Base-by-base conservation (phyloP, 352 stramenopile genomes). In the Chloridella minuta region DNA sequence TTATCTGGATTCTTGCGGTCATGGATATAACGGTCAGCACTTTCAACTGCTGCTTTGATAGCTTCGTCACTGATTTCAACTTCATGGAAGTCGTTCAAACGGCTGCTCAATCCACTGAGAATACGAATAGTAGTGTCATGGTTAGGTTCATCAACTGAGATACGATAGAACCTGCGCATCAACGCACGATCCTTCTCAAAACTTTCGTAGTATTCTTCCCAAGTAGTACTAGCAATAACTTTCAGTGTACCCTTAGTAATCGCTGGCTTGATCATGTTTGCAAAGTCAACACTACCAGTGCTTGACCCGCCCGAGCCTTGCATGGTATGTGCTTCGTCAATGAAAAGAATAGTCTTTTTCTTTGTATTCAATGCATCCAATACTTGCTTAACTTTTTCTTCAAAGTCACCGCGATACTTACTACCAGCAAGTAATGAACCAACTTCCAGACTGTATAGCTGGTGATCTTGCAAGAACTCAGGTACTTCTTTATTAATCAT, bases 391-490 rank as follows among this genome's bases (percentile, higher is more conserved):
- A 98, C 89, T 23, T 96, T 91, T 88, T 98, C 96, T 90, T 99
- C 96, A 89, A 99, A 99, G 88, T 99, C 95, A 80, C 96, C 96
- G 21, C 94, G 91, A 88, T 97, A 98, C 88, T 97, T 98, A n/a
- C 95, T 94, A 21, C 95, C 95, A 16, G 96, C 96, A 21, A 98
- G 93, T 16, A 99, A 87, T 2, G 94, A 93, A 21, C 93, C 95
- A 92, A 99, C 95, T 86, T 99, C 96, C 10, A 98, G 3, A 30
- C 27, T 30, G 27, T 30, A 30, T 30, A 30, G 27, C 3, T 30
- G 27, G 3, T 30, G 27, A 3, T 30, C 27, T 30, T 30, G 27
- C 27, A 30, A 30, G 27, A 30, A 30, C 3, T 30, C 27, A 30
- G 27, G 27, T 30, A 30, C 27, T 30, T 30, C 27, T 30, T 30